Base-by-base conservation (phyloP, 768 basidiomycete species). In the Suillus weaverae region DNA sequence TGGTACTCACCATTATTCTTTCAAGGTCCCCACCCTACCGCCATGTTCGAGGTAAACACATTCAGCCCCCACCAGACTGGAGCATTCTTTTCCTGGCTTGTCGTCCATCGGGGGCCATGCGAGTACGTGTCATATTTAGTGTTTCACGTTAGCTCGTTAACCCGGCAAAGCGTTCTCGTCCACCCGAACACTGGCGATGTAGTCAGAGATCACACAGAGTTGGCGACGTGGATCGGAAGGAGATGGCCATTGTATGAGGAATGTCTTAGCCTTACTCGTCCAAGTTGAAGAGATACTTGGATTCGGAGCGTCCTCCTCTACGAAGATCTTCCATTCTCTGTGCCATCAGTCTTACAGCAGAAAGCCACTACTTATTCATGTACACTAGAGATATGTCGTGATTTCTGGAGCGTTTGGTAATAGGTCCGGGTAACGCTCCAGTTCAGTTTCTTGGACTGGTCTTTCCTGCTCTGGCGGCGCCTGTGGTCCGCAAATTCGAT, bases 1-100 rank as follows among this genome's bases (percentile, higher is more conserved):
- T 50, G 9, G 6, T 5, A 16, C 38, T 26, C 66, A 59, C 18
- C 10, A 38, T 30, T 30, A 30, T 59, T 20, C 55, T 11, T 55
- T 6, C 35, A 18, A 75, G 89, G 88, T 79, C 90, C 88, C 0
- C 90, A 91, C 68, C 86, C 89, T 0, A 85, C 84, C 10, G 82
- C 87, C 8, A 90, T 90, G 88, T 91, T 90, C 70, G 84, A 91
- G 71, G 83, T 90, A 64, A 85, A 91, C 70, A 85, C 84, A 1
- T 86, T 86, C 73, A 85, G 69, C 38, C 89, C 89, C 11, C 87
- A 86, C 68, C 85, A 90, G 70, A 89, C 87, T 0, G 89, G 90
- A 0, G 83, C 87, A 2, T 74, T 91, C 14, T 90, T 91, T 70
- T 80, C 85, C 5, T 91, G 85, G 84, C 81, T 90, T 20, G 84